phyloP scores from a whole-genome alignment of 768 basidiomycete genomes.

The Suillus sp. region DNA sequence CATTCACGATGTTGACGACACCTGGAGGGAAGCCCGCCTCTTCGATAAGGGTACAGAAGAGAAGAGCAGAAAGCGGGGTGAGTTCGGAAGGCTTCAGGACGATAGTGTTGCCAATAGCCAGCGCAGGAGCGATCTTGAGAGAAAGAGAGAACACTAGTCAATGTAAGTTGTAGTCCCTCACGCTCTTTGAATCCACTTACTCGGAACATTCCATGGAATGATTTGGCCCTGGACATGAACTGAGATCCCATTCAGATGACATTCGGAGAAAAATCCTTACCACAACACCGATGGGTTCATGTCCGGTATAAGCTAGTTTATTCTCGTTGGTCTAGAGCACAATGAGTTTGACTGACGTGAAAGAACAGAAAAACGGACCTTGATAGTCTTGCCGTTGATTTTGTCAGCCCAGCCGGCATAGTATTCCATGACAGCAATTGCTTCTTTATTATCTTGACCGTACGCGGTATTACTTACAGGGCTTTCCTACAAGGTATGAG shows the following conservation, averaged over 20 bases:
- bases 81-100: constrained; percentile 84
- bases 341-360: constrained; percentile 21
- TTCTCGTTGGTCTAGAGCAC: constrained; percentile 45
- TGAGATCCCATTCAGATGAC: constrained; percentile 23
- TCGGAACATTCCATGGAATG: constrained; percentile 71
- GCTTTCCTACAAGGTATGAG: constrained; percentile 8
- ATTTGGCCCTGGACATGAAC: constrained; percentile 44
- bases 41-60: constrained; percentile 49
- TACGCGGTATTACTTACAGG: constrained; percentile 13
- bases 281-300: constrained; percentile 62
- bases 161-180: neutral
- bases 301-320: constrained; percentile 55
- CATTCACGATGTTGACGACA: constrained; percentile 75
- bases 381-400: constrained; percentile 50
- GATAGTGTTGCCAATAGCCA: constrained; percentile 77
- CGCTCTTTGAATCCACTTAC: constrained; percentile 5
- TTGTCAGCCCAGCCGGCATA: constrained; percentile 71
- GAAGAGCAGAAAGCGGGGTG: constrained; percentile 68
- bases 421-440: constrained; percentile 46
- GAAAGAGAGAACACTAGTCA: constrained; percentile 57
- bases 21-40: constrained; percentile 80
- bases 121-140: constrained; percentile 77
- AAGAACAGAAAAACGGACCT: constrained; percentile 26
- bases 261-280: constrained; percentile 22
- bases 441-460: constrained; percentile 20